A percentile compares a stretch with the other conserved stretches of the same genome.
These are phyloP conservation scores for Crithidia expoeki DNA, from an alignment of 208 protist species.

Conservation along the genomic window DNA sequence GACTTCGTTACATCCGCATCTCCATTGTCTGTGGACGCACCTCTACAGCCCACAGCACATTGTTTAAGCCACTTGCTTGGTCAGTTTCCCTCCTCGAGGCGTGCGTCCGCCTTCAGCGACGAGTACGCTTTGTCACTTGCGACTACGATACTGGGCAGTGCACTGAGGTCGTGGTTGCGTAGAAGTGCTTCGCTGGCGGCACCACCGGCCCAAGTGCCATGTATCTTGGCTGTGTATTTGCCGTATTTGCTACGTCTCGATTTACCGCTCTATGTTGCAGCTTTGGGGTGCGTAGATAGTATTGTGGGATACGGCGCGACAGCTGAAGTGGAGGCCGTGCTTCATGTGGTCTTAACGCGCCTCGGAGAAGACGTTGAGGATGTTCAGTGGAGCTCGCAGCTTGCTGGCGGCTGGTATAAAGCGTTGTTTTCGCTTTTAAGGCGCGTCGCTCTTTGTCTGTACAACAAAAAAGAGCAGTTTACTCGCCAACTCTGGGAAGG, in stretches of 20 bases:
- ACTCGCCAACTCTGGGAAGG: slow-evolving; percentile 31
- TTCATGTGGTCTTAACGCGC: slow-evolving; percentile 13
- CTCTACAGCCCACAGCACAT: slow-evolving; percentile 20
- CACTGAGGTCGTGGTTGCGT: slow-evolving; percentile 22
- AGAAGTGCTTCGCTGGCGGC: neutral
- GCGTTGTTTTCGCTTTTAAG: slow-evolving; percentile 10
- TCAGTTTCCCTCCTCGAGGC: neutral
- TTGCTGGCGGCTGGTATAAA: slow-evolving; percentile 8
- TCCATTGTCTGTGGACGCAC: slow-evolving; percentile 4
- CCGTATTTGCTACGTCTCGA: slow-evolving; percentile 33
- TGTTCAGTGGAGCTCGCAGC: slow-evolving; percentile 1
- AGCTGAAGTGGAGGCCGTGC: slow-evolving; percentile 21
- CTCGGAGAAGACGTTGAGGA: slow-evolving; percentile 31
- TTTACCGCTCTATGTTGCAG: slow-evolving; percentile 20
- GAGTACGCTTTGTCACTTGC: slow-evolving; percentile 5
- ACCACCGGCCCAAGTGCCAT: slow-evolving; percentile 27
- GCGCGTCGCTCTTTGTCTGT: neutral
- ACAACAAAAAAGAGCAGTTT: slow-evolving; percentile 6
- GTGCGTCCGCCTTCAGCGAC: slow-evolving; percentile 10
- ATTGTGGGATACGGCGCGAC: neutral
- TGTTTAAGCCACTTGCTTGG: slow-evolving; percentile 14
- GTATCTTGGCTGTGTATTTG: slow-evolving; percentile 21
- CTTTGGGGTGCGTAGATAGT: slow-evolving; percentile 12
- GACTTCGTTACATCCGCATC: slow-evolving; percentile 2
- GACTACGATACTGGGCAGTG: slow-evolving; percentile 10